A percentile compares a stretch with the other conserved stretches of the same genome.
Conservation (phyloP, 352 stramenopile species). For the Globisporangium uncinulatum region DNA sequence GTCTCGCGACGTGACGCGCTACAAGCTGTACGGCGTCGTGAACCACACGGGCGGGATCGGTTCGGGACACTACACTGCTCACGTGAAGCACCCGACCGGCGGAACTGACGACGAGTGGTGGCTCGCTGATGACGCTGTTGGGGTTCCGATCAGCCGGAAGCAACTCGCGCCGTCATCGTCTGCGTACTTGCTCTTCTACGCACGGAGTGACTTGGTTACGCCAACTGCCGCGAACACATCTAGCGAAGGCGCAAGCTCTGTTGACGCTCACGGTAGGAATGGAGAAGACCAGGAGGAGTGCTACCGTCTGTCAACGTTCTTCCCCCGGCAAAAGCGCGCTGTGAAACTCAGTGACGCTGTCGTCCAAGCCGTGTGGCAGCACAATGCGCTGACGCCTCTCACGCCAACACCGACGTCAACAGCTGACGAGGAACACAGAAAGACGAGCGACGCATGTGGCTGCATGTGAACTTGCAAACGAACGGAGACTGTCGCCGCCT, state of each 20-base stretch:
- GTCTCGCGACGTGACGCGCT: constrained; percentile 42
- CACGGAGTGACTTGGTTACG: constrained; percentile 34
- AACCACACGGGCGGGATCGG: constrained; percentile 93
- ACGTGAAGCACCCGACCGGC: constrained; percentile 32
- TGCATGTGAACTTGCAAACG: constrained; percentile 9
- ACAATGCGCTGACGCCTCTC: neutral
- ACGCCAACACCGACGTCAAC: too few relatives aligned
- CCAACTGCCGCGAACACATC: neutral
- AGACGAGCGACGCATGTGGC: constrained; percentile 1
- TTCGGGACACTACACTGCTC: constrained; percentile 90
- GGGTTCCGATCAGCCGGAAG: constrained; percentile 11
- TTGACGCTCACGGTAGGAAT: too few relatives aligned
- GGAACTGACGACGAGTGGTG: constrained; percentile 64
- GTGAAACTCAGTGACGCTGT: constrained; percentile 3
- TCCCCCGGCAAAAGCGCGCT: constrained; percentile 4
- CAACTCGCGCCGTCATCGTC: constrained; percentile 35
- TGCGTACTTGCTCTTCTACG: constrained; percentile 75
- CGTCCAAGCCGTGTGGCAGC: constrained; percentile 4
- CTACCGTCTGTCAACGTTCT: constrained; percentile 6
- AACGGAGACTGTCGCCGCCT: too few relatives aligned
- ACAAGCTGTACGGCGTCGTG: constrained; percentile 93
- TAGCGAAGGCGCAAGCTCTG: too few relatives aligned
- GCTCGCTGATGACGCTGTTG: constrained; percentile 90
- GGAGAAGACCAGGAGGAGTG: neutral
- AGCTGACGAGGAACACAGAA: neutral